Evolutionary conservation across 306 rosid genomes (phyloP), one percentile per base, ranked within the genome.

Genomic region (Rosa chinensis): DNA sequence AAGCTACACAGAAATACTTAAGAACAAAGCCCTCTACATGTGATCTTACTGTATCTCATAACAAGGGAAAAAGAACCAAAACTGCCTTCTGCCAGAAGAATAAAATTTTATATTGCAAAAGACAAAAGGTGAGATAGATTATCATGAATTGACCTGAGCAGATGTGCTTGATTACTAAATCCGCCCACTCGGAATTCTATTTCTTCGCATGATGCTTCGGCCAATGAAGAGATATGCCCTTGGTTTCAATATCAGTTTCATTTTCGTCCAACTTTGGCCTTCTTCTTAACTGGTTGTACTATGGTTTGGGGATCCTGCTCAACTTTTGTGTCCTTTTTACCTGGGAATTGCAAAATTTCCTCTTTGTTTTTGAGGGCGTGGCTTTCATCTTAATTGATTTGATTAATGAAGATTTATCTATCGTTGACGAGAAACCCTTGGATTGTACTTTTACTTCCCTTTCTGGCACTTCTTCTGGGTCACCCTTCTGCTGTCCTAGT

Each of bases 361-460:
- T 68, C 85, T 66, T 78, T 81, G 67, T 68, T 86, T 64, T 78
- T 62, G 14, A 78, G 79, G 84, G 79, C 82, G 81, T 84, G 35
- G 93, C 80, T 82, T 90, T 92, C 97, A 89, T 89, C 92, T 90
- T 89, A 21, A 94, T 76, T 3, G 96, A 92, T 81, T 81, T 92
- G 73, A 92, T 83, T 76, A 88, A 64, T 3, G 89, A 75, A 4
- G 94, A 87, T 52, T 83, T 84, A 72, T 87, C 86, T 45, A 82
- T 89, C 25, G 25, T 25, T 25, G 25, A 25, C 25, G 25, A 25
- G 63, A 59, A 73, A 74, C 10, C 76, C 55, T 75, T 82, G 5
- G 80, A 76, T 76, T 76, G 87, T 53, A 78, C 79, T 81, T 74
- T 87, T 49, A 76, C 80, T 81, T 86, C 88, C 84, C 63, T 76